Base-by-base conservation (phyloP, 1,139 yeast genomes). In the Pichia sp. region DNA sequence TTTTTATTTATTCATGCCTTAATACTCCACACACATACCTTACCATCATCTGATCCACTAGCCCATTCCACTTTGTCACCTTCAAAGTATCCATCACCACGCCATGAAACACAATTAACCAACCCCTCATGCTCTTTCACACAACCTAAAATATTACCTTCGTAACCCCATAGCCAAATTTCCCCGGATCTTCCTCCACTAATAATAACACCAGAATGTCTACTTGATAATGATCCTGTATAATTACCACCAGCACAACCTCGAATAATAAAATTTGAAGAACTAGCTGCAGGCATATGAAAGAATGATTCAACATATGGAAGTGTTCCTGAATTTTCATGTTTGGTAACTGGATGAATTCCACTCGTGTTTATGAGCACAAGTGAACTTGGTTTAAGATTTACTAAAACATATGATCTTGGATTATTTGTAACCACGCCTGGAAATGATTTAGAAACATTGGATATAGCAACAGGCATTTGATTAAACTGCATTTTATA, bases 171-270 rank as follows among this genome's bases (percentile, higher is more conserved):
- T 6, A 88, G 66, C 60, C 80, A 87, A 5, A 87, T 72, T 45
- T 73, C 70, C 0, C 91, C 88, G 56, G 86, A 93, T 54, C 84
- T 93, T 35, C 93, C 79, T 1, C 96, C 96, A 52, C 89, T 78
- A 15, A 84, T 65, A 0, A 87, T 76, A 38, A 86, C 65, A 80
- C 80, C 53, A 83, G 94, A 45, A 76, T 71, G 41, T 13, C 21
- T 27, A 5, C 26, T 23, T 13, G 31, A 15, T 28, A 22, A 19
- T 27, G 11, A 10, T 26, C 1, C 20, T 25, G 38, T 45, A 18
- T 34, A 43, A 25, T 35, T 33, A 5, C 45, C 45, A 1, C 95
- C 95, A 59, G 88, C 82, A 50, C 88, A 73, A 0, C 95, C 81
- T 29, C 96, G 69, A 23, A 89, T 75, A 32, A 87, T 79, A 54